A percentile compares a stretch with the other conserved stretches of the same genome.
Conservation (phyloP, 805 yeast species). For the Tetrapisispora nanseiensis region DNA sequence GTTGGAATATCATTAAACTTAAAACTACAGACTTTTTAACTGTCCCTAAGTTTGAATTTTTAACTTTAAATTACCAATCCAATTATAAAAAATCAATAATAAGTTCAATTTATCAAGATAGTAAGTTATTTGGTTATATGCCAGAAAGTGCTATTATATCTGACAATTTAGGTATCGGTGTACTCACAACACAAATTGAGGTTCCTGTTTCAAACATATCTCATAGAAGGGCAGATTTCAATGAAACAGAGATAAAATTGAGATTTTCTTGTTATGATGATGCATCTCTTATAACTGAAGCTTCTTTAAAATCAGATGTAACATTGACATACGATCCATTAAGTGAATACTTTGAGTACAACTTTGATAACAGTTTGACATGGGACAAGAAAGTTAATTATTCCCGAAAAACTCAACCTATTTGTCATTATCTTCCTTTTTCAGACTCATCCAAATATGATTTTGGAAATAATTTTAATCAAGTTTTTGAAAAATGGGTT, state of each 20-base stretch:
- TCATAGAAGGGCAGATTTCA: constrained; percentile 7
- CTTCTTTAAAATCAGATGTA: constrained; percentile 1
- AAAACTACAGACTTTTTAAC: constrained; percentile 12
- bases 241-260: constrained; percentile 3
- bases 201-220: constrained; percentile 18
- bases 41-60: constrained; percentile 15
- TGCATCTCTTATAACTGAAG: constrained; percentile 4
- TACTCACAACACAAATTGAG: constrained; percentile 19
- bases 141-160: constrained; percentile 12
- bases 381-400: constrained; percentile 1
- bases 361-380: background rate
- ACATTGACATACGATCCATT: background rate
- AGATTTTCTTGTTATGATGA: constrained; percentile 18
- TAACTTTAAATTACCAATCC: constrained; percentile 16
- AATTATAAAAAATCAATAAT: constrained; percentile 12
- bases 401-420: background rate
- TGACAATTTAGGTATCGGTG: constrained; percentile 20
- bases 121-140: constrained; percentile 10
- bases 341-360: background rate
- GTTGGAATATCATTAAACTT: constrained; percentile 14
- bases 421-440: background rate
- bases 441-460: background rate
- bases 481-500: constrained; percentile 1
- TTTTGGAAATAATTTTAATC: background rate
- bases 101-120: constrained; percentile 14